Base-by-base conservation (phyloP, 495 filamentous ascomycete species). In the Penicillium roqueforti region DNA sequence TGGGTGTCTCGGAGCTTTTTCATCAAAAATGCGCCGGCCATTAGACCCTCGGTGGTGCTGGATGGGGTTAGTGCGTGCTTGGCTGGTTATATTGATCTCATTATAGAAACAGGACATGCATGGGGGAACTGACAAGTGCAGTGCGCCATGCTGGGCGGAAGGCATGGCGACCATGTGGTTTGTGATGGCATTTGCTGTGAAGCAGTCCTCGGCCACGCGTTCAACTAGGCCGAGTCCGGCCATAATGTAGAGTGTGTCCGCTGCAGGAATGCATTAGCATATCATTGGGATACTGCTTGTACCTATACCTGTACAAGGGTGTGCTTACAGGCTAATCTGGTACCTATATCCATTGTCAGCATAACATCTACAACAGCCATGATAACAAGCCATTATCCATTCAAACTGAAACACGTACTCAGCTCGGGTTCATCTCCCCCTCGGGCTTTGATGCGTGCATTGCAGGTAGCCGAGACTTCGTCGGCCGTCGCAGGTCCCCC, bases 201-300 rank as follows among this genome's bases (percentile, higher is more conserved):
- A 75, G 4, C 54, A 9, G 29, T 67, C 51, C 10, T 69, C 68
- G 16, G 50, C 53, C 13, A 68, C 48, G 28, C 65, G 54, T 0
- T 73, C 63, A 4, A 73, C 56, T 3, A 73, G 58, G 16, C 66
- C 66, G 8, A 75, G 52, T 11, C 67, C 69, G 19, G 67, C 56
- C 67, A 75, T 71, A 13, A 70, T 62, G 50, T 63, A 70, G 1
- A 75, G 59, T 0, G 66, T 68, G 47, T 75, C 72, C 31, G 66
- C 72, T 73, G 41, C 18, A 36, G 26, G 7, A 40, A n/a, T n/a
- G 31, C 32, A 49, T 16, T 45, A 59, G 41, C 43, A 8, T 45
- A 59, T 38, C 43, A 8, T n/a, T 32, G 22, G 38, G 16, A 43
- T 41, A 31, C 32, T 20, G 10, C 32, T 37, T 20, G 11, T 14